phyloP scores from a whole-genome alignment of 306 rosid species.

The cucumber (Cucumis sativus) region DNA sequence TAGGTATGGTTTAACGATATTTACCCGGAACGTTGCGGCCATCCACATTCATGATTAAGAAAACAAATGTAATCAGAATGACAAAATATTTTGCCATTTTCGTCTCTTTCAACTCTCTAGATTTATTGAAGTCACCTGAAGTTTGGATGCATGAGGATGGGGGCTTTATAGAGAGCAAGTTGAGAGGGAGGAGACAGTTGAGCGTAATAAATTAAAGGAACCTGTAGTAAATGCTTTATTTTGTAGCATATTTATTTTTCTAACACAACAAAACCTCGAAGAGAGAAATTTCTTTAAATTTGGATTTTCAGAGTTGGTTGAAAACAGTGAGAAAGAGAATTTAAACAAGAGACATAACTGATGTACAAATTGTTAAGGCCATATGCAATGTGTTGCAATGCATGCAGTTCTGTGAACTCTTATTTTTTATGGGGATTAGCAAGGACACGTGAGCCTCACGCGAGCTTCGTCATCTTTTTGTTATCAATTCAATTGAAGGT shows the following conservation, averaged over 20 bases:
- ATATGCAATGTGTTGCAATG: too few species aligned
- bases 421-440: too few species aligned
- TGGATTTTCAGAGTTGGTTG: conserved; percentile 30
- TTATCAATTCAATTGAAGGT: too few species aligned
- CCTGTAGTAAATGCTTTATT: conserved; percentile 8
- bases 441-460: too few species aligned
- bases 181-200: conserved; percentile 33
- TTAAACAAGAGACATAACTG: conserved; percentile 18
- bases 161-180: conserved; percentile 6
- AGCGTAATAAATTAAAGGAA: conserved; percentile 30
- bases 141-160: conserved; percentile 9
- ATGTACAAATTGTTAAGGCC: too few species aligned
- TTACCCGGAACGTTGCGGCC: conserved; percentile 35
- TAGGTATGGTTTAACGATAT: too few species aligned
- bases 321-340: conserved; percentile 16
- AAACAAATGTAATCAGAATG: conserved; percentile 15
- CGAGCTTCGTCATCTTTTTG: too few species aligned
- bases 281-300: conserved; percentile 24
- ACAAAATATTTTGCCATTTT: conserved; percentile 20
- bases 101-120: neutral
- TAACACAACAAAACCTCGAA: conserved; percentile 16
- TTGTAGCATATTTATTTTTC: neutral
- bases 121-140: neutral
- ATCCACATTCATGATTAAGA: conserved; percentile 25
- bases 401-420: too few species aligned